Percentiles rank a stretch among this genome's conserved stretches.
Evolutionary conservation across 306 rosid genomes (phyloP).

Genomic region (Argentina anserina): DNA sequence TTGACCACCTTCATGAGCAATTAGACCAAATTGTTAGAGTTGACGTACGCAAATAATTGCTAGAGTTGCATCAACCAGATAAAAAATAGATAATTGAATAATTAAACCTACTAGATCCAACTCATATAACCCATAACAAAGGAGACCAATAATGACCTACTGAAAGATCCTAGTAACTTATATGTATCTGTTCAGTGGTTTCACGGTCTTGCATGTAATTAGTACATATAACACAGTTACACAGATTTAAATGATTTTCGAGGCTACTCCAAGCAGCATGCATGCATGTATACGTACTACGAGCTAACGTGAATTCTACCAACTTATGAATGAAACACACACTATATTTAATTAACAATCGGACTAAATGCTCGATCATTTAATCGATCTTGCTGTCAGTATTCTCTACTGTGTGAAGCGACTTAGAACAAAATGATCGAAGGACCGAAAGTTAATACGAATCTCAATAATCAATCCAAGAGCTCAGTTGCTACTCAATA

Average conservation of each 20-base stretch:
- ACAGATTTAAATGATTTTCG: background rate
- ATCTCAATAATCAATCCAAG: background rate
- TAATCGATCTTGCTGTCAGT: too few relatives aligned
- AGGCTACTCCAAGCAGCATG: background rate
- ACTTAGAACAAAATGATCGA: background rate
- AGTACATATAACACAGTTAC: too few relatives aligned
- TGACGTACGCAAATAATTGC: background rate
- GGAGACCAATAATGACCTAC: background rate
- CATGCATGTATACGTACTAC: too few relatives aligned
- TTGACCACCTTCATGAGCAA: slow-evolving; percentile 73
- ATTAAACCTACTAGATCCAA: background rate
- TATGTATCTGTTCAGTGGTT: background rate
- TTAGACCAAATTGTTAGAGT: background rate
- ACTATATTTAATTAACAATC: background rate
- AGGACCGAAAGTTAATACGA: background rate
- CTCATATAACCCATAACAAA: background rate
- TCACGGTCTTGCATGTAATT: background rate
- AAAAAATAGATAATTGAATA: background rate
- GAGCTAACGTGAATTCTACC: too few relatives aligned
- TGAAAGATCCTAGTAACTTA: background rate
- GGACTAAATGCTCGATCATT: background rate
- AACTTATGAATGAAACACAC: too few relatives aligned
- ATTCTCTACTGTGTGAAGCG: background rate
- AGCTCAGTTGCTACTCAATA: background rate
- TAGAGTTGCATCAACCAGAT: background rate